Percentiles rank a stretch among this genome's conserved stretches.
These are phyloP conservation scores for Tilletia indica DNA, from an alignment of 1,284 basidiomycete species.

Conservation along the genomic window DNA sequence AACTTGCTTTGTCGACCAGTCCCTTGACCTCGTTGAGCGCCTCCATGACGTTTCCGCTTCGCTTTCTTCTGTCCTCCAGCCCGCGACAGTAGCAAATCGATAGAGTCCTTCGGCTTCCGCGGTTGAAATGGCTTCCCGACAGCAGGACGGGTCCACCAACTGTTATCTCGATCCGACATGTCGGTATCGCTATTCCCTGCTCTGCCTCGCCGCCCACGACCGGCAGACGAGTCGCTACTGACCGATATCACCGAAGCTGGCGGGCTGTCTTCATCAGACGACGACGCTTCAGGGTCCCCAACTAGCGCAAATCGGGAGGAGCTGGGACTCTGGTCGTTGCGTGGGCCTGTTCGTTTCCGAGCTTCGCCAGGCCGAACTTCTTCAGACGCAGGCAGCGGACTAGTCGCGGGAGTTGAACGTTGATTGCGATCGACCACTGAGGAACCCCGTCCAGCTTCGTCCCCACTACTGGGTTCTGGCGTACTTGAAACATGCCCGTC, in stretches of 20 bases:
- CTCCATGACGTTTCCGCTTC: neutral
- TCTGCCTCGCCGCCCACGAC: neutral
- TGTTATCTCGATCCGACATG: slow-evolving; percentile 1
- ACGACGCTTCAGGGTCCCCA: slow-evolving; percentile 18
- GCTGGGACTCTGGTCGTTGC: slow-evolving; percentile 8
- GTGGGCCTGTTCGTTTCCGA: slow-evolving; percentile 8
- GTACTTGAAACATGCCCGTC: slow-evolving; percentile 36
- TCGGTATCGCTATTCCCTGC: slow-evolving; percentile 1
- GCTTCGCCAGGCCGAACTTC: slow-evolving; percentile 24
- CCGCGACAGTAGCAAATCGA: slow-evolving; percentile 9
- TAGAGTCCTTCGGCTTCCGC: slow-evolving; percentile 5
- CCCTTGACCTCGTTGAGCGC: neutral
- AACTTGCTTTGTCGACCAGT: neutral
- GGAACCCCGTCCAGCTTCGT: neutral
- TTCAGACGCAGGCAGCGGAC: slow-evolving; percentile 19
- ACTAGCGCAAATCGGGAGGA: slow-evolving; percentile 22
- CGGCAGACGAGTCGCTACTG: neutral
- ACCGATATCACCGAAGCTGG: neutral
- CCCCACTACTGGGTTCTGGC: slow-evolving; percentile 21
- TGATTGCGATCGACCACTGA: neutral
- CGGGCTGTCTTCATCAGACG: neutral
- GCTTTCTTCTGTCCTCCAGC: slow-evolving; percentile 4
- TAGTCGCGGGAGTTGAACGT: slow-evolving; percentile 18
- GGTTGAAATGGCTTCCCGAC: neutral
- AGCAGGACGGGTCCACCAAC: neutral